Evolutionary conservation across 768 basidiomycete species (phyloP), one percentile per base, ranked within the genome.

Genomic region (Lanmaoa rubissima): DNA sequence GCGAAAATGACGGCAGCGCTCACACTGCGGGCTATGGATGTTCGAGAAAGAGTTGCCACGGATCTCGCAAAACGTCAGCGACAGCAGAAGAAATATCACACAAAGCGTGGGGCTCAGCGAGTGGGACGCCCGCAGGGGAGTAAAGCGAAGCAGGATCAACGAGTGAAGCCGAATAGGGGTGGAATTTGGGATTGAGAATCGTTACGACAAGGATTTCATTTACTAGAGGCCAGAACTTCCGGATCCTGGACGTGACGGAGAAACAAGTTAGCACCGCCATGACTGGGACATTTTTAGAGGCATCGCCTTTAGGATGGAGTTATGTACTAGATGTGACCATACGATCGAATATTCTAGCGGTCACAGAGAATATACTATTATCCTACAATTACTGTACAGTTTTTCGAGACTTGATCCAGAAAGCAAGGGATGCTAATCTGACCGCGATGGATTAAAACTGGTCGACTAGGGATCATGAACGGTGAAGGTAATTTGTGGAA

Each of bases 71-170:
- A 83, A 65, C 85, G 83, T 4, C 78, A 82, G 19, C 81, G 81
- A 55, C 80, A 89, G 63, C 80, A 88, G 65, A 79, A 81, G 55
- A 91, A 90, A 69, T 82, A 90, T 68, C 93, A 95, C 74, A 84
- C 89, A 1, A 90, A 87, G 71, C 82, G 85, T 59, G 79, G 81
- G 8, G 78, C 78, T 4, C 80, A 82, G 52, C 78, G 83, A 53
- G 82, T 79, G 31, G 89, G 89, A 26, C 77, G 90, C 39, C 76
- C 84, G 24, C 84, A 86, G 61, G 93, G 93, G 21, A 92, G 89
- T 69, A 95, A 95, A 69, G 86, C 86, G 53, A 95, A 92, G 74
- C 84, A 86, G 66, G 90, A 93, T 65, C 80, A 73, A 32, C 77
- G 82, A 55, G 80, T 91, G 12, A 85, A 82, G 63, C 48, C 82